Evolutionary conservation across 495 filamentous ascomycete genomes (phyloP).

Genomic region (Neurospora sp.): DNA sequence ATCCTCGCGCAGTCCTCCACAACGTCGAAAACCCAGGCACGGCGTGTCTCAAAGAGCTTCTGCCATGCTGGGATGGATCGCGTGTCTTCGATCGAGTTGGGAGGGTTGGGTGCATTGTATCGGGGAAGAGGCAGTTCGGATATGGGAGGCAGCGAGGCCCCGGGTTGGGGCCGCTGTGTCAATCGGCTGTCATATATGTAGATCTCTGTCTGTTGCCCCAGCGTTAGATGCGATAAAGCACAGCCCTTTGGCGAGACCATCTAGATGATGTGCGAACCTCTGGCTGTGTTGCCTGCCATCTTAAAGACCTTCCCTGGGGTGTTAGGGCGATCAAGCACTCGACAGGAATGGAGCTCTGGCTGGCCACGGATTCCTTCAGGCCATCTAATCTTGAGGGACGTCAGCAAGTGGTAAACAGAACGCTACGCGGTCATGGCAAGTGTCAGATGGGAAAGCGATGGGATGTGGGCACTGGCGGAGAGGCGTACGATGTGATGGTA

Average conservation of each 20-base stretch:
- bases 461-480: neutral
- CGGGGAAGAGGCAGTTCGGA: constrained; percentile 47
- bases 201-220: constrained; percentile 58
- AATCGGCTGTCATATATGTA: constrained; percentile 76
- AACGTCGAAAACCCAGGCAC: constrained; percentile 63
- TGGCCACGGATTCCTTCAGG: constrained; percentile 63
- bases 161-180: constrained; percentile 37
- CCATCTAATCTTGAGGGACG: constrained; percentile 35
- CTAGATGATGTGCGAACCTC: constrained; percentile 50
- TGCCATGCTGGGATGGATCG: constrained; percentile 74
- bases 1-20: constrained; percentile 51
- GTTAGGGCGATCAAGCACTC: constrained; percentile 75
- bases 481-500: constrained; percentile 57
- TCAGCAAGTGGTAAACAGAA: neutral
- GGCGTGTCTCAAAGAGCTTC: constrained; percentile 62
- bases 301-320: constrained; percentile 67
- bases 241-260: neutral
- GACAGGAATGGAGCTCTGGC: constrained; percentile 53
- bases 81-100: constrained; percentile 62
- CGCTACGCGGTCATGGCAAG: constrained; percentile 3
- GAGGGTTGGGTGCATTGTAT: constrained; percentile 49
- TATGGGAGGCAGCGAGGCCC: constrained; percentile 25
- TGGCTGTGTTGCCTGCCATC: constrained; percentile 58
- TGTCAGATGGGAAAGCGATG: neutral
- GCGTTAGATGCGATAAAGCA: constrained; percentile 2